Base-by-base conservation (phyloP, 768 basidiomycete genomes). In the Lactarius akahatsu region DNA sequence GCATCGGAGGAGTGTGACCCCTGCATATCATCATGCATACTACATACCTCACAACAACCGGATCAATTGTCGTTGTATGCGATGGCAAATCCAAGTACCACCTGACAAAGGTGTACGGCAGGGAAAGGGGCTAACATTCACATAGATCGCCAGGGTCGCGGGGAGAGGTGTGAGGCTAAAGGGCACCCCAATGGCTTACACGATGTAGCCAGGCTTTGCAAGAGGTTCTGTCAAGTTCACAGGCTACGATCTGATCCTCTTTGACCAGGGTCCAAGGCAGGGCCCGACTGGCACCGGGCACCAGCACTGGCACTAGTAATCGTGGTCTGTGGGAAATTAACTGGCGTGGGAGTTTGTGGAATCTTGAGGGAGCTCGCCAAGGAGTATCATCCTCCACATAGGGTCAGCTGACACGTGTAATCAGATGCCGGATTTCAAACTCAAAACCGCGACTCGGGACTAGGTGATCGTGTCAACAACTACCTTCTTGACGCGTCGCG, bases 171-270 rank as follows among this genome's bases (percentile, higher is more conserved):
- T 6, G 56, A 65, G 18, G 59, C 23, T 9, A 47, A 60, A 41
- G 41, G 3, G 38, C 47, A 58, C 63, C 36, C 36, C 13, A 28
- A 59, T 32, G 23, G 34, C 38, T 28, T 26, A 36, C 65, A 66
- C 16, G 65, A 61, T 59, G 64, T 50, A 10, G 11, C 20, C 55
- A 63, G 43, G 41, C 43, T 20, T 45, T 45, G n/a, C n/a, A n/a
- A n/a, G n/a, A n/a, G n/a, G n/a, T n/a, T n/a, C n/a, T n/a, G 43
- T 45, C 41, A 45, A 3, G 43, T n/a, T 45, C 47, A 23, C n/a
- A 11, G 40, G 40, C 38, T 23, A 6, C 4, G 11, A 50, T 50
- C 26, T 52, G 50, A 52, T 26, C 2, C 2, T 52, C 13, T 50
- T 47, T n/a, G 40, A 40, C 40, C 40, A 16, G 6, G 16, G 40